These are phyloP conservation scores for Penicillium turbatum DNA, from an alignment of 495 filamentous ascomycete species.

Conservation along the genomic window DNA sequence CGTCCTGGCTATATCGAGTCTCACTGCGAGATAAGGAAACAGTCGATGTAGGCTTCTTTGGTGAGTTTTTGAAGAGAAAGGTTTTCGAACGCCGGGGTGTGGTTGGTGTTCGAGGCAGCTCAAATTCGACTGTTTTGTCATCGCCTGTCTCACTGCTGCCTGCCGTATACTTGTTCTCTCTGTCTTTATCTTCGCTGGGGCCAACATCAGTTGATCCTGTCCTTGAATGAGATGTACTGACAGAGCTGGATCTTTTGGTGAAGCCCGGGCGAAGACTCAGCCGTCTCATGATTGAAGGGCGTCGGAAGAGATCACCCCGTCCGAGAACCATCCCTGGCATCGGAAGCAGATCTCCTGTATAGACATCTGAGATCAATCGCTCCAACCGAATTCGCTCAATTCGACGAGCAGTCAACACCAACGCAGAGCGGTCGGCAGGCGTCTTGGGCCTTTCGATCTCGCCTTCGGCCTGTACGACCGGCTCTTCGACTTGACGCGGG, in stretches of 20 bases:
- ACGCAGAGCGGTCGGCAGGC: slow-evolving; percentile 16
- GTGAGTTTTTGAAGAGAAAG: slow-evolving; percentile 13
- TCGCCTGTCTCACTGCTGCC: slow-evolving; percentile 10
- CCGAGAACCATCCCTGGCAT: slow-evolving; percentile 78
- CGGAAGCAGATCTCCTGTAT: slow-evolving; percentile 77
- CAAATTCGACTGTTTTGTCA: slow-evolving; percentile 13
- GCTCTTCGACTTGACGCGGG: slow-evolving; percentile 50
- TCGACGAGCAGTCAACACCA: slow-evolving; percentile 55
- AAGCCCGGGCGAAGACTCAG: slow-evolving; percentile 51
- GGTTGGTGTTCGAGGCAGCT: slow-evolving; percentile 16
- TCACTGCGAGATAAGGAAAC: slow-evolving; percentile 19
- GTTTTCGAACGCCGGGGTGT: slow-evolving; percentile 16
- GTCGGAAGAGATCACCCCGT: slow-evolving; percentile 57
- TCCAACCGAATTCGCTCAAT: slow-evolving; percentile 77
- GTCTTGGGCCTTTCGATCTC: slow-evolving; percentile 35
- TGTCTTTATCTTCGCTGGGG: slow-evolving; percentile 11
- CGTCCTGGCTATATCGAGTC: slow-evolving; percentile 18
- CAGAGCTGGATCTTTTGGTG: slow-evolving; percentile 32
- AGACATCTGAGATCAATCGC: slow-evolving; percentile 67
- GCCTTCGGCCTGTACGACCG: slow-evolving; percentile 12
- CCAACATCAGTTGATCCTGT: slow-evolving; percentile 13
- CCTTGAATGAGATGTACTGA: slow-evolving; percentile 16
- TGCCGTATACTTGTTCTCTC: slow-evolving; percentile 14
- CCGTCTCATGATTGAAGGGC: slow-evolving; percentile 76
- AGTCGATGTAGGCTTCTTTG: slow-evolving; percentile 8